phyloP scores from a whole-genome alignment of 371 early-diverging fungal species.

The Rhizopus arrhizus region DNA sequence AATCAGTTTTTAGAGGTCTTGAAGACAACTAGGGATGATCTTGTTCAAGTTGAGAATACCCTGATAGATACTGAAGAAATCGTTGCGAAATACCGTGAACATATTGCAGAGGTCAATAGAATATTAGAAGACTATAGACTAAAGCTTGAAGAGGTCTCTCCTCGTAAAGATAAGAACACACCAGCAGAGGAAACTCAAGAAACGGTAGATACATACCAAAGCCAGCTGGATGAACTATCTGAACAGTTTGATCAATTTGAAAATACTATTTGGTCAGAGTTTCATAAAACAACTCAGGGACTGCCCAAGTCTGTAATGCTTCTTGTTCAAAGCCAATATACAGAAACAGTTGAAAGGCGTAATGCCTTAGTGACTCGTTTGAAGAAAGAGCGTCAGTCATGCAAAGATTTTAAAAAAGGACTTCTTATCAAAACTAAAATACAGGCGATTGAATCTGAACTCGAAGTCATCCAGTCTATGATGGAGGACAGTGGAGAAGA shows the following conservation, averaged over 20 bases:
- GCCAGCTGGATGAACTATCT: constrained; percentile 5
- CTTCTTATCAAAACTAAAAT: constrained; percentile 31
- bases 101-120: constrained; percentile 16
- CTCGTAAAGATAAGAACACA: constrained; percentile 21
- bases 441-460: constrained; percentile 36
- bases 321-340: constrained; percentile 3
- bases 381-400: constrained; percentile 20
- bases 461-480: constrained; percentile 41
- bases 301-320: constrained; percentile 28
- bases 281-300: constrained; percentile 15
- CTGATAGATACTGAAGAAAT: constrained; percentile 40
- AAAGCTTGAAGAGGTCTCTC: background rate
- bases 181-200: constrained; percentile 32
- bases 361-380: constrained; percentile 11
- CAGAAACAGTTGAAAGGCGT: constrained; percentile 9
- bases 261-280: constrained; percentile 30
- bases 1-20: constrained; percentile 37
- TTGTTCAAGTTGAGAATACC: constrained; percentile 33
- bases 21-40: constrained; percentile 41
- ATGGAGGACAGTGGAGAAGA: constrained; percentile 36
- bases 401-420: constrained; percentile 35
- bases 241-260: constrained; percentile 22
- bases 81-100: constrained; percentile 25
- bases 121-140: constrained; percentile 7
- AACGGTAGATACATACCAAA: constrained; percentile 12